These are phyloP conservation scores for Penicillium sp. DNA, from an alignment of 2,329 filamentous ascomycete genomes.

Conservation along the genomic window DNA sequence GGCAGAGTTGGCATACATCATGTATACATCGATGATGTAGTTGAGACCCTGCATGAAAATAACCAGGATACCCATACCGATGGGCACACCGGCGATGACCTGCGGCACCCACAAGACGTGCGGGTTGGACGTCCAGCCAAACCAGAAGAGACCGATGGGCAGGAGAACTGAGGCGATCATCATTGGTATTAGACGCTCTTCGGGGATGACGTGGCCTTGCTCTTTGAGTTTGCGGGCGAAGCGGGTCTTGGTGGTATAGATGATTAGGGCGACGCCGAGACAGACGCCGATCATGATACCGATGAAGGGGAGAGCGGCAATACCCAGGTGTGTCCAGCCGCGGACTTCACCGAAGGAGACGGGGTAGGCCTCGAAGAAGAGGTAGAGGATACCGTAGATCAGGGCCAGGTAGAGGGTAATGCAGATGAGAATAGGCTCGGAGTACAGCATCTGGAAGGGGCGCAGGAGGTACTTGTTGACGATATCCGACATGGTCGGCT, in stretches of 20 bases:
- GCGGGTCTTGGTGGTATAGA: constrained; percentile 40
- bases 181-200: constrained; percentile 47
- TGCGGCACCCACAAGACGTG: constrained; percentile 46
- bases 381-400: constrained; percentile 37
- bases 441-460: constrained; percentile 45
- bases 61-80: constrained; percentile 44
- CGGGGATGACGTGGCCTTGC: constrained; percentile 34
- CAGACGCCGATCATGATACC: constrained; percentile 35
- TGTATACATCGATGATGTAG: constrained; percentile 43
- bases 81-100: constrained; percentile 42
- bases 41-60: constrained; percentile 44
- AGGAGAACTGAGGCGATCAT: constrained; percentile 43
- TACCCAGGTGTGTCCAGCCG: constrained; percentile 34
- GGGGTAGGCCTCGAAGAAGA: constrained; percentile 42
- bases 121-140: constrained; percentile 46
- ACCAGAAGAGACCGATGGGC: constrained; percentile 49
- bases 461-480: constrained; percentile 44
- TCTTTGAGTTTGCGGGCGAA: constrained; percentile 35
- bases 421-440: constrained; percentile 48
- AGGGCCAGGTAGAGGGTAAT: constrained; percentile 45
- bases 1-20: constrained; percentile 39
- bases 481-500: constrained; percentile 38
- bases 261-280: constrained; percentile 34
- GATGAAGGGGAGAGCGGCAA: constrained; percentile 38
- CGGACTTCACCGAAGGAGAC: constrained; percentile 38